A percentile compares a stretch with the other conserved stretches of the same genome.
Conservation (phyloP, 2,329 filamentous ascomycete genomes). For the Colletotrichum chlorophyti region DNA sequence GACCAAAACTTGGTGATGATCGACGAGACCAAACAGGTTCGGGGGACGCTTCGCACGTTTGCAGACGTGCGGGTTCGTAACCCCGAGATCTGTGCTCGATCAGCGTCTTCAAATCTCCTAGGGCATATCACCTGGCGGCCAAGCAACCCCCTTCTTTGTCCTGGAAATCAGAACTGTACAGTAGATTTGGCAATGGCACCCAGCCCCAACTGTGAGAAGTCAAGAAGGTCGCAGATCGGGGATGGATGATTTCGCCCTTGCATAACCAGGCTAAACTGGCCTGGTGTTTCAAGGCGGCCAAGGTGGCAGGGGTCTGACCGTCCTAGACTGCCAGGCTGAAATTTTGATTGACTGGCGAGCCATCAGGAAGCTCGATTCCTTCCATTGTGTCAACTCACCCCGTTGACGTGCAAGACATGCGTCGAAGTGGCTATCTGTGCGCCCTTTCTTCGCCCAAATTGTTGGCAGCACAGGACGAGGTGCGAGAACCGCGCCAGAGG, state of each 20-base stretch:
- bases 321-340: neutral
- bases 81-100: constrained; percentile 7
- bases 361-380: neutral
- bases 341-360: neutral
- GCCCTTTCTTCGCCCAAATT: neutral
- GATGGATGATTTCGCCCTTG: constrained; percentile 1
- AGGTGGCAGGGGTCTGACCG: constrained; percentile 5
- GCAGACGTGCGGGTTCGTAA: neutral
- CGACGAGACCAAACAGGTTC: constrained; percentile 4
- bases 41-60: neutral
- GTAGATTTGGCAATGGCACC: neutral
- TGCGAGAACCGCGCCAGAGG: neutral
- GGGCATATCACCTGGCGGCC: neutral
- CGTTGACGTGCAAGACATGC: neutral
- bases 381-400: neutral
- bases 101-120: neutral
- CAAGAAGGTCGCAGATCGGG: neutral
- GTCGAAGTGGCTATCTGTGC: neutral
- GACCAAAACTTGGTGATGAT: constrained; percentile 5
- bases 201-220: too few species aligned
- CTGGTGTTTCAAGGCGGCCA: constrained; percentile 17
- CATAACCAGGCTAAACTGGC: constrained; percentile 20
- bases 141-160: neutral
- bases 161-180: neutral
- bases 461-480: neutral